Conservation (phyloP, 2,329 filamentous ascomycete genomes). For the Ploettnerulaceae sp. region DNA sequence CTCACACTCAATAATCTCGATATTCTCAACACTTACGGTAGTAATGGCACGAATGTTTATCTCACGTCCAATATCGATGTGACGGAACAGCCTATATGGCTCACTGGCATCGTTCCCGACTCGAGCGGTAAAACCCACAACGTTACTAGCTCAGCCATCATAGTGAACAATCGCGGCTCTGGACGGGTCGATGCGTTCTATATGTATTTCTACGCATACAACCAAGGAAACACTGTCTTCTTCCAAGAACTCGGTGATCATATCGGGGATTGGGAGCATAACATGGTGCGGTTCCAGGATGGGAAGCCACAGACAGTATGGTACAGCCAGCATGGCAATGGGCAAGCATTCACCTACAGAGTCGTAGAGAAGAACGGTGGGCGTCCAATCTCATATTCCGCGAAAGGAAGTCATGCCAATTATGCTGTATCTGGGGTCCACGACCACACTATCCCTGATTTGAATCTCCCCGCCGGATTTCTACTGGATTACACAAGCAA, state of each 20-base stretch:
- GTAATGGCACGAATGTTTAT: constrained; percentile 40
- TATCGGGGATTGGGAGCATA: constrained; percentile 64
- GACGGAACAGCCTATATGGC: constrained; percentile 42
- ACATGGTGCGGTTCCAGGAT: constrained; percentile 59
- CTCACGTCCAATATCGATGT: constrained; percentile 46
- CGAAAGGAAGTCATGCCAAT: constrained; percentile 59
- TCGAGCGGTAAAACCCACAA: constrained; percentile 44
- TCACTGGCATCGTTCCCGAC: constrained; percentile 50
- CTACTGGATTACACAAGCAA: constrained; percentile 51
- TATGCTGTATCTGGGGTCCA: constrained; percentile 56
- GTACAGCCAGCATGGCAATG: constrained; percentile 58
- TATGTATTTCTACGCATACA: constrained; percentile 36
- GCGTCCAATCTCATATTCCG: constrained; percentile 53
- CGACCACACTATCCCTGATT: constrained; percentile 57
- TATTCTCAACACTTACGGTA: constrained; percentile 40
- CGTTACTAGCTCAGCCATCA: constrained; percentile 47
- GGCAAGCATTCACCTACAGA: constrained; percentile 57
- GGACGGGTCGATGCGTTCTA: constrained; percentile 38
- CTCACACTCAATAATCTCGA: constrained; percentile 46
- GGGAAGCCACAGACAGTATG: constrained; percentile 52
- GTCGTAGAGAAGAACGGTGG: constrained; percentile 48
- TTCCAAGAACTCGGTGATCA: constrained; percentile 40
- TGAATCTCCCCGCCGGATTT: constrained; percentile 50
- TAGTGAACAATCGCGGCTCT: constrained; percentile 53
- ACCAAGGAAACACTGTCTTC: constrained; percentile 32